Evolutionary conservation across 257 asterid genomes (phyloP).

Genomic region (Solanum bulbocastanum): DNA sequence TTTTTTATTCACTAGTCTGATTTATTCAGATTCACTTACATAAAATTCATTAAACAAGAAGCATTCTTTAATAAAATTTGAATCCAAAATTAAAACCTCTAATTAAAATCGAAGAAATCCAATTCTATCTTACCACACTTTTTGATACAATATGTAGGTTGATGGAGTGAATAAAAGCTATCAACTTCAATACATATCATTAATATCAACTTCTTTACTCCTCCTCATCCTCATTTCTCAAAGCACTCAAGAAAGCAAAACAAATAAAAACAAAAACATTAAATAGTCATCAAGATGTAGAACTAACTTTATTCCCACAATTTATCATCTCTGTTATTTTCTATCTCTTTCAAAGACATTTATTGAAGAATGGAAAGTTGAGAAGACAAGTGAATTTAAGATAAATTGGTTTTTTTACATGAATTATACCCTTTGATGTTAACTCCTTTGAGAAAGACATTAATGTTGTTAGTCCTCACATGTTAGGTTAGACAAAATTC

Average conservation of each 20-base stretch:
- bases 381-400: not conserved
- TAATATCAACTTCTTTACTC: not conserved
- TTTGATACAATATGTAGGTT: not conserved
- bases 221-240: not conserved
- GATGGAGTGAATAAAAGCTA: not conserved
- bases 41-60: not conserved
- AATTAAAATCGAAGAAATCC: not conserved
- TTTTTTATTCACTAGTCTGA: not conserved
- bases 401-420: not conserved
- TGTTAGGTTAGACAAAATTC: not conserved
- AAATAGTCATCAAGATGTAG: not conserved
- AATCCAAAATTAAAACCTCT: not conserved
- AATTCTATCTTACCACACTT: not conserved
- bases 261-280: not conserved
- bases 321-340: not conserved
- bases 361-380: not conserved
- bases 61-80: not conserved
- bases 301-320: not conserved
- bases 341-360: not conserved
- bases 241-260: not conserved
- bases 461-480: not conserved
- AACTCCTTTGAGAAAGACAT: not conserved
- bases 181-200: not conserved
- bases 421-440: not conserved
- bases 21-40: not conserved